Evolutionary conservation across 2,329 filamentous ascomycete genomes (phyloP), one percentile per base, ranked within the genome.

Genomic region (Bipolaris cookei): DNA sequence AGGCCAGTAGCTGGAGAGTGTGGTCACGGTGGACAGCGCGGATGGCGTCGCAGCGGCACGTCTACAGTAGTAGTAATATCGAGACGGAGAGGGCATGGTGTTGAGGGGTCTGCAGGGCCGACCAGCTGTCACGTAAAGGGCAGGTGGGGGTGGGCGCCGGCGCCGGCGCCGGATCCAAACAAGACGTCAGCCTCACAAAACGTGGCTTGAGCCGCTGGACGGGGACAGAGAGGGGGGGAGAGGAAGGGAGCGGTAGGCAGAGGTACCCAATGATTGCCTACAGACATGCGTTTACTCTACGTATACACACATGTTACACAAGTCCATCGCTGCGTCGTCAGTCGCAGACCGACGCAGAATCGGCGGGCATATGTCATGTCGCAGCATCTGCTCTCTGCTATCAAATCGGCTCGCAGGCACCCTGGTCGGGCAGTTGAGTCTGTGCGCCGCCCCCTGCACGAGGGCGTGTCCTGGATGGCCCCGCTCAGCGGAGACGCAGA

Each of bases 71-170:
- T 28, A 28, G 25, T 3, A 28, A 18, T 21, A 60, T 65, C 56
- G 59, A 60, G 66, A 62, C 55, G 51, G 42, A 38, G 35, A 56
- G 62, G 57, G 54, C 60, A 56, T 73, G 70, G 70, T 72, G 70
- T 72, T 72, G 70, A 66, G 69, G 68, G 69, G 70, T 61, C 56
- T 51, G 61, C 65, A 69, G 65, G 68, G 67, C 58, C 64, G 53
- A 43, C 45, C 56, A 54, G 44, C 56, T 59, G 47, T 63, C 63
- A 63, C 63, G 48, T 52, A 67, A 69, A 54, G 61, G 65, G 70
- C 64, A 71, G 68, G 69, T 71, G 69, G 69, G 69, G 69, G 56
- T 55, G 37, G 39, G 54, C 53, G 52, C 23, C 25, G 37, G n/a
- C n/a, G n/a, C n/a, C n/a, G 35, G 28, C 32, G 41, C 25, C 43